Evolutionary conservation across 768 basidiomycete species (phyloP), one percentile per base, ranked within the genome.

Genomic region (Leucocoprinus sp.): DNA sequence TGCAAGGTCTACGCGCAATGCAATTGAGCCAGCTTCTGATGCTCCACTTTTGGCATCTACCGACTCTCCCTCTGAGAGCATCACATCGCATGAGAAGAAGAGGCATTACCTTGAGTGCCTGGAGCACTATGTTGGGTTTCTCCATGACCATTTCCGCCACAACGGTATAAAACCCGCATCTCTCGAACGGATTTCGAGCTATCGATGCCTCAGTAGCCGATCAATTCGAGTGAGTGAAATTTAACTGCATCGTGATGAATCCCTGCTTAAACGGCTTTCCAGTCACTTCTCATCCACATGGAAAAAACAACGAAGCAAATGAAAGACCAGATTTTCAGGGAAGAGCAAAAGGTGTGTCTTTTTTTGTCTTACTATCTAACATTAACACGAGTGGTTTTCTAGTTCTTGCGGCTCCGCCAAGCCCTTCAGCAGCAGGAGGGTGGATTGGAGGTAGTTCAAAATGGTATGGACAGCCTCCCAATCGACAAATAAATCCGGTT

Each of bases 31-130:
- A 14, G 19, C 18, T 15, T 0, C 15, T 3, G 15, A 43, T 4
- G 15, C 37, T 5, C 9, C 29, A 11, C 39, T 42, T 14, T 14
- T 24, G 33, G 8, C 35, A 36, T 21, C 35, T 21, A 5, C 15
- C 9, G 11, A 4, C 33, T 38, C 19, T 50, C 31, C 14, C 48
- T 82, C 81, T 1, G 84, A 85, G 41, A 70, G 70, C n/a, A 84
- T 87, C 45, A 80, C 84, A 2, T 84, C 82, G 5, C 84, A 87
- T 54, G 84, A 86, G 55, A 85, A 85, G 55, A 85, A 85, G 54
- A 65, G 84, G 2, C 72, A 80, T 54, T 85, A 86, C 54, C 69
- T 86, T 18, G 82, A 83, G 53, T 82, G 80, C 52, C 61, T 87
- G 5, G 84, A 87, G 52, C 74, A 81, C 48, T 87, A 85, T 57